Percentiles rank a stretch among this genome's conserved stretches.
Evolutionary conservation across 2,329 filamentous ascomycete genomes (phyloP).

Genomic region (Cercospora janseana): DNA sequence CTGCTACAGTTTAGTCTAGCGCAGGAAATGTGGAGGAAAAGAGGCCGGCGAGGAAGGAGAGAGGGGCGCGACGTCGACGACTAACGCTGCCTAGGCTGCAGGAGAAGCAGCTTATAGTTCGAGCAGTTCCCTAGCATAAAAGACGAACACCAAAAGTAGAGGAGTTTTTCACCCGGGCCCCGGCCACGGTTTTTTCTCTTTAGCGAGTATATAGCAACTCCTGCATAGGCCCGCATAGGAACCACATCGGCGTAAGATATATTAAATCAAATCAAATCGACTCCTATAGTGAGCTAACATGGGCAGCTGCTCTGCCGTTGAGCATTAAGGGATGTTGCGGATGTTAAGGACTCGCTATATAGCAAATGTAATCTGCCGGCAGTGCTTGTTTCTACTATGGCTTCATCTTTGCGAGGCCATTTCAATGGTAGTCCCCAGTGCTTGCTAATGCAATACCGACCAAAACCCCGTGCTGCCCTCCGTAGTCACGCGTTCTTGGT

Average conservation of each 20-base stretch:
- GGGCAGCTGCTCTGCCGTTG: no score
- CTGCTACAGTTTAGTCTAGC: neutral
- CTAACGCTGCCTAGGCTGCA: neutral
- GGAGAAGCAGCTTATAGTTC: neutral
- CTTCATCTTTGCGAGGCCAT: no score
- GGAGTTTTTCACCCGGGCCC: neutral
- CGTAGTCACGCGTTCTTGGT: no score
- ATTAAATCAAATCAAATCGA: no score
- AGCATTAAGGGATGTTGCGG: no score
- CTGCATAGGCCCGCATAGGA: neutral
- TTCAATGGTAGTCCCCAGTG: no score
- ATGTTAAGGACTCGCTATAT: no score
- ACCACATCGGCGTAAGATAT: neutral
- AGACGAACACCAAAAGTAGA: neutral
- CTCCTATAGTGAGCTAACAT: no score
- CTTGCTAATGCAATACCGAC: no score
- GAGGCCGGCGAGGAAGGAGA: neutral
- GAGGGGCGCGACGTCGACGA: neutral
- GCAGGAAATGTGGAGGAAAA: neutral
- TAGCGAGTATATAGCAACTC: neutral
- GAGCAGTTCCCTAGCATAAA: neutral
- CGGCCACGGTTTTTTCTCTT: constrained; percentile 1
- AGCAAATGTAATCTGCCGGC: no score
- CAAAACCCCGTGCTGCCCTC: no score
- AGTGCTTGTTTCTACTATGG: no score